Conservation (phyloP, 2,329 filamentous ascomycete species). For the Pseudocercospora ulei region DNA sequence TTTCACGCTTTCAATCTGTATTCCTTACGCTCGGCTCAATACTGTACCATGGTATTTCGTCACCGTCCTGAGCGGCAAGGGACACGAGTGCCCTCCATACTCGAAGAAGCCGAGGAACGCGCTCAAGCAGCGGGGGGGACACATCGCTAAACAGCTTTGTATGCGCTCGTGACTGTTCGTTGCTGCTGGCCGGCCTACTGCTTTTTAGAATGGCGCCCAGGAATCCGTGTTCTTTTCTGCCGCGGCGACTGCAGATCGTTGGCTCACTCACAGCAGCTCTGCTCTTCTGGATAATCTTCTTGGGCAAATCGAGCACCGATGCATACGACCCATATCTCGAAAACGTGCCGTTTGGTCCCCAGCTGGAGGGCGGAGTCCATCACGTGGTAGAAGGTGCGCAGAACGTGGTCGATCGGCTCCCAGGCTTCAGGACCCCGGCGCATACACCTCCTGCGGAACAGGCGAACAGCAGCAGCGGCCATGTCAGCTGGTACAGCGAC, state of each 20-base stretch:
- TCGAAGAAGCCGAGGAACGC: too few species aligned
- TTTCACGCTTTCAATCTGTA: too few species aligned
- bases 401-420: conserved; percentile 34
- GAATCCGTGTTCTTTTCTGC: conserved; percentile 36
- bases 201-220: conserved; percentile 11
- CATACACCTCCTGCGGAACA: conserved; percentile 65
- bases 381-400: conserved; percentile 34
- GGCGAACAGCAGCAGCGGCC: conserved; percentile 66
- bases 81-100: too few species aligned
- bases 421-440: conserved; percentile 56
- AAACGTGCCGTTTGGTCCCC: conserved; percentile 32
- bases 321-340: conserved; percentile 27
- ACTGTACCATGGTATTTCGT: too few species aligned
- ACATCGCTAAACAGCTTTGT: not conserved
- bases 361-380: conserved; percentile 36
- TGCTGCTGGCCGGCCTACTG: conserved; percentile 13
- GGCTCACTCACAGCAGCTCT: conserved; percentile 34
- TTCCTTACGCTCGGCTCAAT: too few species aligned
- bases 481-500: conserved; percentile 75
- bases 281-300: conserved; percentile 35
- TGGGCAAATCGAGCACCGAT: conserved; percentile 30
- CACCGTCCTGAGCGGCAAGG: too few species aligned
- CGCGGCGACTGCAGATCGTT: conserved; percentile 43
- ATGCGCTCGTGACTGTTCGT: conserved; percentile 2
- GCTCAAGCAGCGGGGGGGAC: too few species aligned